Conservation (phyloP, 2,329 filamentous ascomycete species). For the Colletotrichum spaethianum region DNA sequence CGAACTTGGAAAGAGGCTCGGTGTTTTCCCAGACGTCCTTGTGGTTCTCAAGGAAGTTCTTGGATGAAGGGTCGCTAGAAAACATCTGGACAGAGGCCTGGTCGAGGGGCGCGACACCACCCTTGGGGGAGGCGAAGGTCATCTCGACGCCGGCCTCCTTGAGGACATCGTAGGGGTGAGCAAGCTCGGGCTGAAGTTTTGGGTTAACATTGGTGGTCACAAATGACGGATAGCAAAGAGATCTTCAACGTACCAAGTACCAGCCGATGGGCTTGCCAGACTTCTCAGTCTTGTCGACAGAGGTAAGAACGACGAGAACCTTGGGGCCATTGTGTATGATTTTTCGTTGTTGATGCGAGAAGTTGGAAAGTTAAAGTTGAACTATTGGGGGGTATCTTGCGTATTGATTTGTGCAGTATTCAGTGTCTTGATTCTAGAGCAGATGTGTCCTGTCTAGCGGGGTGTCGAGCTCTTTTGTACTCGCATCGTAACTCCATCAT, state of each 20-base stretch:
- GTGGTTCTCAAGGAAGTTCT: slow-evolving; percentile 70
- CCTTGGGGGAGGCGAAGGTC: slow-evolving; percentile 73
- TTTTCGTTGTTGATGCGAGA: not conserved
- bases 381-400: slow-evolving; percentile 11
- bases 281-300: slow-evolving; percentile 65
- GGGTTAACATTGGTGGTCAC: not conserved
- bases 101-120: slow-evolving; percentile 74
- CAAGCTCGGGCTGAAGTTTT: slow-evolving; percentile 68
- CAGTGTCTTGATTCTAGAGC: not conserved
- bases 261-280: slow-evolving; percentile 75
- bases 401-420: slow-evolving; percentile 3
- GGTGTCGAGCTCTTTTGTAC: slow-evolving; percentile 34
- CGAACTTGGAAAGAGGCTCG: slow-evolving; percentile 67
- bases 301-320: slow-evolving; percentile 80
- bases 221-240: not conserved
- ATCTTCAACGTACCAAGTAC: slow-evolving; percentile 69
- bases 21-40: slow-evolving; percentile 76
- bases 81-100: slow-evolving; percentile 68
- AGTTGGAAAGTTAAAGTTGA: not conserved
- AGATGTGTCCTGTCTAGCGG: not conserved
- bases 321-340: slow-evolving; percentile 58
- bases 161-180: slow-evolving; percentile 75
- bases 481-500: slow-evolving; percentile 7
- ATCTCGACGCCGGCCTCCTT: slow-evolving; percentile 64
- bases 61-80: slow-evolving; percentile 65